phyloP scores from a whole-genome alignment of 73 alveolate genomes.

The Tetrahymena elliotti region DNA sequence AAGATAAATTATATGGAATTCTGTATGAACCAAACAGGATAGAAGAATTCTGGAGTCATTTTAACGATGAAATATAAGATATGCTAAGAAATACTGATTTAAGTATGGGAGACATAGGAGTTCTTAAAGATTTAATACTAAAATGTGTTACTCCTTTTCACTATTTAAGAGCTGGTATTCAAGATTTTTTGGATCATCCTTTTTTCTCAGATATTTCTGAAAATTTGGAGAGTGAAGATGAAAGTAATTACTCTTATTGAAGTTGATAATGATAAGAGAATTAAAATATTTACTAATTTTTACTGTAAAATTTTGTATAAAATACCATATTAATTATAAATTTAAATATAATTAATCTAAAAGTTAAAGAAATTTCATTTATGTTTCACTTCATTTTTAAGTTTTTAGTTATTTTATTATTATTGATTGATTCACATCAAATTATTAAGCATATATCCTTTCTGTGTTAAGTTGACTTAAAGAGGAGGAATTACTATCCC shows the following conservation, averaged over 20 bases:
- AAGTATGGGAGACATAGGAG: neutral
- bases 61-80: neutral
- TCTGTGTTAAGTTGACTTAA: neutral
- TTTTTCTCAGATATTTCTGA: neutral
- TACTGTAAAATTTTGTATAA: neutral
- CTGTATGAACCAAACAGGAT: neutral
- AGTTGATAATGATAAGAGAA: neutral
- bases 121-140: neutral
- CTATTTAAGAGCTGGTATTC: neutral
- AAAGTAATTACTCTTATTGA: neutral
- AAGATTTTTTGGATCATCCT: neutral
- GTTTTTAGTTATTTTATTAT: too few relatives aligned
- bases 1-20: neutral
- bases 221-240: neutral
- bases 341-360: neutral
- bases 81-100: neutral
- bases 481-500: neutral
- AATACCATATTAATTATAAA: neutral
- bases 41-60: neutral
- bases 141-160: neutral
- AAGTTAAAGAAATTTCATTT: neutral
- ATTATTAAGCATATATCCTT: neutral
- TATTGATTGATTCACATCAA: neutral
- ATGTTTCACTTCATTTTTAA: neutral
- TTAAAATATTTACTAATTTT: too few relatives aligned